phyloP scores from a whole-genome alignment of 169 alveolate genomes.

The Plasmodium relictum region DNA sequence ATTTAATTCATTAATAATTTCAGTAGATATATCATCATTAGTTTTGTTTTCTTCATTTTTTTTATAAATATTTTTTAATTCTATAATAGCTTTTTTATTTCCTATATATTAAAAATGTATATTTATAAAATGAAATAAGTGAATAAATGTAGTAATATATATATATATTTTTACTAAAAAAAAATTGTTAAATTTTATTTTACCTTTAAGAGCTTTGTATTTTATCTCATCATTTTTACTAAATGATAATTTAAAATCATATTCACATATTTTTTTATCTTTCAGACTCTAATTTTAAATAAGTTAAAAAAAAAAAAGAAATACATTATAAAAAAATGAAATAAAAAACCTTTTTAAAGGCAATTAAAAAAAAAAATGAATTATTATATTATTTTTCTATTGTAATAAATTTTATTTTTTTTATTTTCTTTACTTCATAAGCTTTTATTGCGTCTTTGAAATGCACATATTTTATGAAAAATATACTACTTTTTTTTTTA shows the following conservation, averaged over 20 bases:
- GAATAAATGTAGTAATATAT: not conserved
- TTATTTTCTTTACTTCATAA: conserved; percentile 29
- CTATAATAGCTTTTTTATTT: conserved; percentile 36
- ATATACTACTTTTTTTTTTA: conserved; percentile 48
- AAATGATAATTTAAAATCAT: conserved; percentile 30
- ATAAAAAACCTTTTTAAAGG: not conserved
- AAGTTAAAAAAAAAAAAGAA: not conserved
- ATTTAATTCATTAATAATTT: conserved; percentile 46
- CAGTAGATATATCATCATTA: conserved; percentile 23
- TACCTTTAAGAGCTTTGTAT: conserved; percentile 68
- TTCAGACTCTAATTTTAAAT: conserved; percentile 20
- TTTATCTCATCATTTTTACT: conserved; percentile 67
- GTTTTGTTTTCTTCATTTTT: conserved; percentile 28
- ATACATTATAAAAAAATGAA: no score
- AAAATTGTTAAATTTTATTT: not conserved
- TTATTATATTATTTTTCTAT: no score
- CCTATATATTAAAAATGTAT: conserved; percentile 7
- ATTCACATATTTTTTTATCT: conserved; percentile 9
- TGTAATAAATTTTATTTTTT: no score
- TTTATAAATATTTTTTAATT: conserved; percentile 56
- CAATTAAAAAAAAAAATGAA: not conserved
- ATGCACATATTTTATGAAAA: conserved; percentile 41
- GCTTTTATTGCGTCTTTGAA: conserved; percentile 71
- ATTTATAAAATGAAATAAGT: not conserved
- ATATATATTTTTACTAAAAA: not conserved